Percentiles rank a stretch among this genome's conserved stretches.
Conservation (phyloP, 2,329 filamentous ascomycete genomes). For the Samsoniella hepiali region DNA sequence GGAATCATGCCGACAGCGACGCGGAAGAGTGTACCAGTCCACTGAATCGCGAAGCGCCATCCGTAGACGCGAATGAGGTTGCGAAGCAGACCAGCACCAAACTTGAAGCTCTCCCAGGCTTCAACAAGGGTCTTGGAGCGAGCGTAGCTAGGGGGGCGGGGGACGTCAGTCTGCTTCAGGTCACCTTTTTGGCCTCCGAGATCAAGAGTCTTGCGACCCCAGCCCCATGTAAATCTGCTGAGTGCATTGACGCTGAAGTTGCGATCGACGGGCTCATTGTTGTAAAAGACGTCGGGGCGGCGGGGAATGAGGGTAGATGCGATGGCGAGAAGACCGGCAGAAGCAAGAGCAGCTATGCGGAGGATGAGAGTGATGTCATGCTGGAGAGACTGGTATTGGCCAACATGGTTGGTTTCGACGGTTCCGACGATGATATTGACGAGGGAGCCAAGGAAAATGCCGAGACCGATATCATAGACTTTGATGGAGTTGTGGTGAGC, state of each 20-base stretch:
- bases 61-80: constrained; percentile 58
- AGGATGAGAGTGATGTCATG: constrained; percentile 42
- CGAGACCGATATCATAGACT: constrained; percentile 52
- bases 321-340: constrained; percentile 43
- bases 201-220: constrained; percentile 55
- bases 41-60: constrained; percentile 55
- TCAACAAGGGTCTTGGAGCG: constrained; percentile 48
- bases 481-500: constrained; percentile 49
- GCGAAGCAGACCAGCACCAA: constrained; percentile 54
- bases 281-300: constrained; percentile 62
- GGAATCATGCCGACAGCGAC: constrained; percentile 65
- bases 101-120: constrained; percentile 48
- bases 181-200: constrained; percentile 55
- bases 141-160: constrained; percentile 55
- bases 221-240: constrained; percentile 62
- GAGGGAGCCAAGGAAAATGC: constrained; percentile 46
- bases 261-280: constrained; percentile 59
- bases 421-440: constrained; percentile 43
- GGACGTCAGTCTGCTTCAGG: constrained; percentile 61
- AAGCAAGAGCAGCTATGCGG: constrained; percentile 42
- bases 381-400: constrained; percentile 29
- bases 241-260: constrained; percentile 60
- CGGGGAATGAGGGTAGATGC: constrained; percentile 58
- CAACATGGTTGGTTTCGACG: constrained; percentile 42
- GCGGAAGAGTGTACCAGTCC: constrained; percentile 50